Evolutionary conservation across 1,284 basidiomycete genomes (phyloP), one percentile per base, ranked within the genome.

Genomic region (Exobasidium cylindrosporum): DNA sequence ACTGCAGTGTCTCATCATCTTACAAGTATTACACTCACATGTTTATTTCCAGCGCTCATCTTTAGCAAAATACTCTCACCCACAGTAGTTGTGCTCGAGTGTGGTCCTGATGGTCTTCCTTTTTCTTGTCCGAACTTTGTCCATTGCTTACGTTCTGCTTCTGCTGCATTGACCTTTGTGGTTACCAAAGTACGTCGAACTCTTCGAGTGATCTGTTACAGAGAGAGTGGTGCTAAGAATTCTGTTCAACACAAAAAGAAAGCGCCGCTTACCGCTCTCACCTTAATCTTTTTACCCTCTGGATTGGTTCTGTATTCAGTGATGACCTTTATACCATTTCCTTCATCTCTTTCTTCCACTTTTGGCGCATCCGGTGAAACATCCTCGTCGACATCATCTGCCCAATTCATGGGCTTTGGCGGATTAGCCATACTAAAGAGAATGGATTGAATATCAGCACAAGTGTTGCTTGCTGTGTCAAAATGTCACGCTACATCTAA

Each of bases 261-360:
- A 23, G 40, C 10, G 7, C 21, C 21, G 6, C 23, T 30, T n/a
- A n/a, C n/a, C n/a, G n/a, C 21, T 54, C 32, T 23, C 71, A 83
- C 92, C 84, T 98, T 98, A 80, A 98, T 88, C 81, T 90, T 92
- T 82, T 94, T 92, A 21, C 92, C 95, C 26, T 94, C 88, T 53
- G 97, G 93, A 74, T 97, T 94, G 59, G 89, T 82, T 54, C 84
- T 84, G 81, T 90, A 93, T 78, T 94, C 92, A 52, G 91, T 84
- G 4, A 88, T 89, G 6, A 90, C 90, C 44, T 91, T 87, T 74
- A 97, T 86, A 1, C 94, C 94, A 75, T 95, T 90, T 70, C 91
- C 89, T 77, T 94, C 93, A 54, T 89, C 83, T 75, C 92, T 89
- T 69, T 84, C 83, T 63, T 81, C 81, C 50, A 76, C 67, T 47